Conservation (phyloP, 2,329 filamentous ascomycete genomes). For the Calonectria honghensis region DNA sequence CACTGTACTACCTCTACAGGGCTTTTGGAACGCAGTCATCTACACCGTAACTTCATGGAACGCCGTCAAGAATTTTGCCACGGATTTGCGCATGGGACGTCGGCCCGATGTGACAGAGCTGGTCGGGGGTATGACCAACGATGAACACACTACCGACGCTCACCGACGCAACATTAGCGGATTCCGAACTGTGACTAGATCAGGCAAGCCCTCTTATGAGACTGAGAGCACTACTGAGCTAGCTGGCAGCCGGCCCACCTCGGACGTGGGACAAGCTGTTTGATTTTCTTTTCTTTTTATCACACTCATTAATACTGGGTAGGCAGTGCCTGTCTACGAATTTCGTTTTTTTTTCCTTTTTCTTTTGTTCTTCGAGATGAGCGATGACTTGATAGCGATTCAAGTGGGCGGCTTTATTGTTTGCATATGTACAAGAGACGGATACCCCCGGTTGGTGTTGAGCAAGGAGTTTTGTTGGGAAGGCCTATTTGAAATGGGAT, state of each 20-base stretch:
- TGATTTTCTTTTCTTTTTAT: neutral
- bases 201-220: constrained; percentile 62
- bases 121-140: constrained; percentile 50
- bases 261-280: constrained; percentile 56
- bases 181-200: constrained; percentile 58
- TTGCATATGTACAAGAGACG: constrained; percentile 22
- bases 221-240: constrained; percentile 73
- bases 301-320: constrained; percentile 16
- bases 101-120: constrained; percentile 61
- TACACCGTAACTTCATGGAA: constrained; percentile 82
- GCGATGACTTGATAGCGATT: constrained; percentile 22
- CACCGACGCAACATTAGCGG: constrained; percentile 52
- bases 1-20: constrained; percentile 86
- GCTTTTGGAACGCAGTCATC: constrained; percentile 89
- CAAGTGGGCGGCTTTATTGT: constrained; percentile 18
- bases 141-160: constrained; percentile 35
- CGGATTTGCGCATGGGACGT: constrained; percentile 59
- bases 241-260: constrained; percentile 62
- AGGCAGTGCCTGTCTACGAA: neutral
- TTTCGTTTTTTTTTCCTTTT: neutral
- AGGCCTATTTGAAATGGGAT: constrained; percentile 20
- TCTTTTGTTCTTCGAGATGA: constrained; percentile 16
- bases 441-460: constrained; percentile 15
- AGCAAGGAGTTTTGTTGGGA: constrained; percentile 27
- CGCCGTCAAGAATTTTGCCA: constrained; percentile 72